Base-by-base conservation (phyloP, 495 filamentous ascomycete genomes). In the Penicillium manginii region DNA sequence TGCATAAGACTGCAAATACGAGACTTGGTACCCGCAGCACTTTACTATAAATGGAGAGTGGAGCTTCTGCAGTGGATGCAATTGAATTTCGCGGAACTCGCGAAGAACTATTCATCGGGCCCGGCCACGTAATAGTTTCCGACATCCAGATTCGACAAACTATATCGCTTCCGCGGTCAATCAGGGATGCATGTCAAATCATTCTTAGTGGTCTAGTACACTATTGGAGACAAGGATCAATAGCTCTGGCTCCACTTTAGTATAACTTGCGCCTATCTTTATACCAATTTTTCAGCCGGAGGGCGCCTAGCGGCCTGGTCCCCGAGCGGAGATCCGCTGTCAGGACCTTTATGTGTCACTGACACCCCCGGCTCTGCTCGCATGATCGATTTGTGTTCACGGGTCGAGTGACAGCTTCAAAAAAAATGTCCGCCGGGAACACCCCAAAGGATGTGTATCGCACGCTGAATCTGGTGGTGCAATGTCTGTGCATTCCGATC, bases 401-500 rank as follows among this genome's bases (percentile, higher is more conserved):
- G 17, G 14, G 40, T 19, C 26, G 45, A 47, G 45, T 47, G 48
- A 26, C 48, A 32, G 48, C 31, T 50, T 21, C 48, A 22, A 37
- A 37, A 37, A 50, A 32, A 18, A 73, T 73, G 70, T 54, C 66
- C 19, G 37, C 65, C 8, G 58, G 52, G 8, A 55, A 77, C 29
- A n/a, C 35, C 15, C 71, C 73, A 6, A 55, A 64, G 19, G 74
- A 78, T 72, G 62, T 65, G 11, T 57, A 77, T 17, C 53, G 71
- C 50, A 79, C 76, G 1, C 47, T 78, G 35, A 79, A 76, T 49
- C 57, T 77, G 1, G 70, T 78, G 35, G 77, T 74, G 11, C 77
- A 82, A 62, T 68, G 63, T 32, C 62, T 82, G n/a, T 81, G 75
- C 59, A 71, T 82, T 43, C 70, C 70, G 2, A 68, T 82, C 42